Base-by-base conservation (phyloP, 352 stramenopile genomes). In the Albugo candida region DNA sequence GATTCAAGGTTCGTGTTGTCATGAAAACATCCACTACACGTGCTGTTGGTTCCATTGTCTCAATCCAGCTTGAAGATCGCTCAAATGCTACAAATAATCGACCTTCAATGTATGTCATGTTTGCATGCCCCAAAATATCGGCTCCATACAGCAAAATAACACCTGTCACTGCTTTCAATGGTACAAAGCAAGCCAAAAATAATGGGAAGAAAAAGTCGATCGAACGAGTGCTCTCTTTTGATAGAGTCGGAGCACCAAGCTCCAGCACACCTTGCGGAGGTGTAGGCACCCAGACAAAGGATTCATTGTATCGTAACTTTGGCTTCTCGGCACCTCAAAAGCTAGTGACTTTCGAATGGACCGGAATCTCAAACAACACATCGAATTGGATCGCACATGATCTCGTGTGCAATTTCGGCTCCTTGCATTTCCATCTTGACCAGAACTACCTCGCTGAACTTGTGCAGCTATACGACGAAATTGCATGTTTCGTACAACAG, bases 21-120 rank as follows among this genome's bases (percentile, higher is more conserved):
- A 82, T 88, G 61, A 81, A 81, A 47, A 89, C 79, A 1, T 52
- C 89, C 36, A 88, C 79, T 4, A 79, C 72, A 2, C 70, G 84
- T 59, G 42, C 79, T 21, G 80, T 81, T 21, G 48, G 81, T 41
- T 77, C 59, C 36, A 57, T 89, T 27, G 60, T 63, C 24, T 86
- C 76, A 19, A 56, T 89, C 13, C 73, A 89, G 51, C 68, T 89
- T 27, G 73, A 84, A 58, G 76, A 89, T 44, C 77, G 70, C 49
- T 47, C 81, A 18, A 68, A 86, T 40, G 54, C 61, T 31, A 31
- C 8, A 19, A 73, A 61, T 53, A 65, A 61, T 41, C 54, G 72
- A n/a, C 65, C 73, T 21, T 70, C 71, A 11, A 72, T 86, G 37
- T 83, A 76, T 51, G 58, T 89, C 40, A 17, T 89, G 19, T 89